These are phyloP conservation scores for Penicillium soppii DNA, from an alignment of 495 filamentous ascomycete species.

Conservation along the genomic window DNA sequence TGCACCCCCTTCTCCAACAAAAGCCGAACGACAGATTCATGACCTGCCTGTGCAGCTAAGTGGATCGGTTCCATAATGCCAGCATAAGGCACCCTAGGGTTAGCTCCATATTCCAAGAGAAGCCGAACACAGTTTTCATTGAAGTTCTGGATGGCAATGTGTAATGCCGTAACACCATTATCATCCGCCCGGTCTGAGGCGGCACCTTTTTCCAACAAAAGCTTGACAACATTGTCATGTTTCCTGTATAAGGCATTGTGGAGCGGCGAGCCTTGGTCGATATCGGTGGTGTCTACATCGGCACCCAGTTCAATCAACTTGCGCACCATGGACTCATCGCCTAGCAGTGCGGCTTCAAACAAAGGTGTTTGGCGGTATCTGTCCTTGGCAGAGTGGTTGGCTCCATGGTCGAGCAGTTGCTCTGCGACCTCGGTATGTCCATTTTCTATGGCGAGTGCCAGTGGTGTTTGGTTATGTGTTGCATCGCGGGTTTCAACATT, in stretches of 20 bases:
- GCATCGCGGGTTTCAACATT: conserved; percentile 1
- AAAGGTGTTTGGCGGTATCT: not conserved
- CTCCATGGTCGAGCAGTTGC: conserved; percentile 7
- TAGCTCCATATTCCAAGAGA: not conserved
- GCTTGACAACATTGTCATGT: not conserved
- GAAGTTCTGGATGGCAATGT: not conserved
- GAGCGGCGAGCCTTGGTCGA: not conserved
- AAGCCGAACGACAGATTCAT: not conserved
- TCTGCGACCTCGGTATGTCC: conserved; percentile 6
- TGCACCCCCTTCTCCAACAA: not conserved
- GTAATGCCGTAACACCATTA: not conserved
- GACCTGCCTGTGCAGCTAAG: not conserved
- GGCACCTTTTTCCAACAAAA: not conserved
- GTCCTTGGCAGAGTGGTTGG: not conserved
- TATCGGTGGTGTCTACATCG: not conserved
- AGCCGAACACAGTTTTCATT: not conserved
- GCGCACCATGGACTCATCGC: not conserved
- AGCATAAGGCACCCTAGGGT: not conserved
- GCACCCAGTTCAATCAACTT: not conserved
- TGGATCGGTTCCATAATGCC: not conserved
- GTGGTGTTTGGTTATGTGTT: conserved; percentile 6
- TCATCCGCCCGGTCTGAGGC: not conserved
- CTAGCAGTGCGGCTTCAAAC: not conserved
- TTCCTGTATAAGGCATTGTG: not conserved
- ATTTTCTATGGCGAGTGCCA: conserved; percentile 11